Conservation (phyloP, 345 rosid species). For the Lepidium didymum region DNA sequence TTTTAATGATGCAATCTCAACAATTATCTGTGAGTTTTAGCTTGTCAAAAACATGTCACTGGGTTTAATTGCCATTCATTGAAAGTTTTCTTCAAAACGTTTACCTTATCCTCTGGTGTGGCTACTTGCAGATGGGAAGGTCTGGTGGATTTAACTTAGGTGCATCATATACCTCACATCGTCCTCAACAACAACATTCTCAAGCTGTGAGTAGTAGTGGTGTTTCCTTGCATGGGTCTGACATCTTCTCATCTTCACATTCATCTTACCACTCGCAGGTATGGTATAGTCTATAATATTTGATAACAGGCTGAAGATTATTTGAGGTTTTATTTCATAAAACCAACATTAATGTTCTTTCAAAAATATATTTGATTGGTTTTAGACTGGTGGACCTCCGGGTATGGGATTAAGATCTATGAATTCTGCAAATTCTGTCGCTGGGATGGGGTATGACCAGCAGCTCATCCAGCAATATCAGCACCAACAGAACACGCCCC, state of each 20-base stretch:
- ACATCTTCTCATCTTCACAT: constrained; percentile 75
- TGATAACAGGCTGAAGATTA: background rate
- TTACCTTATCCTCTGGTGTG: background rate
- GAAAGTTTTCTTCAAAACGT: background rate
- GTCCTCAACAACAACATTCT: constrained; percentile 67
- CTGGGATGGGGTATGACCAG: constrained; percentile 72
- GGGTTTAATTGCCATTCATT: background rate
- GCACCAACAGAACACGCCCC: constrained; percentile 74
- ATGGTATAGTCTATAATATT: constrained; percentile 22
- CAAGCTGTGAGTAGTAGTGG: constrained; percentile 70
- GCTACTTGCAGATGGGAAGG: constrained; percentile 72
- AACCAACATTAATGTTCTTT: background rate
- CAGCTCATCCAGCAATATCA: constrained; percentile 81
- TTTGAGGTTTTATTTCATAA: background rate
- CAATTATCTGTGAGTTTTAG: constrained; percentile 70
- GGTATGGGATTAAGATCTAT: constrained; percentile 79
- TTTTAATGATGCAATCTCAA: constrained; percentile 93
- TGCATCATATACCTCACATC: constrained; percentile 67
- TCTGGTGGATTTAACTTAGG: constrained; percentile 78
- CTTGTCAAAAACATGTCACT: background rate
- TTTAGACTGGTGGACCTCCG: constrained; percentile 74
- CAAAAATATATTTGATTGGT: constrained; percentile 16
- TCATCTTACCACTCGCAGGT: constrained; percentile 86
- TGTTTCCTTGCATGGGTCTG: constrained; percentile 66
- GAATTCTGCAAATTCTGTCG: constrained; percentile 57